Percentiles rank a stretch among this genome's conserved stretches.
Evolutionary conservation across 2,329 filamentous ascomycete species (phyloP).

Genomic region (Dendrostoma leiphaemia): DNA sequence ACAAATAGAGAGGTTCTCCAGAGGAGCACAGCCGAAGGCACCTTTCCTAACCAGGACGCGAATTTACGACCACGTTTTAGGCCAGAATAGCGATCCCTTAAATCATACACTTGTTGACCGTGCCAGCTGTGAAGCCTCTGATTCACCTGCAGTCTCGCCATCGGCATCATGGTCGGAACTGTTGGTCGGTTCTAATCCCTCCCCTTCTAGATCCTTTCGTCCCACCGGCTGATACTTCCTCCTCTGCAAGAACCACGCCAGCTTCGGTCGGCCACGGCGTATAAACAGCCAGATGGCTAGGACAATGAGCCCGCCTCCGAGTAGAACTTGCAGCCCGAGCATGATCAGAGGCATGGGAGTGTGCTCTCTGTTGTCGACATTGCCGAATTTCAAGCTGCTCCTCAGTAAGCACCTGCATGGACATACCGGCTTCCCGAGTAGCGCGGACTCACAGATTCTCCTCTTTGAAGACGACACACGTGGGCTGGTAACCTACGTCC

Average conservation of each 20-base stretch:
- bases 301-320: not conserved
- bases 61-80: too few relatives aligned
- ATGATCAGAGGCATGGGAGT: not conserved
- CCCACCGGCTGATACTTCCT: not conserved
- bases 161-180: not conserved
- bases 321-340: not conserved
- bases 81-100: too few relatives aligned
- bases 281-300: not conserved
- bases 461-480: conserved; percentile 41
- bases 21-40: too few relatives aligned
- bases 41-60: too few relatives aligned
- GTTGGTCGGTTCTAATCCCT: not conserved
- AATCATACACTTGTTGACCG: not conserved
- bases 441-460: not conserved
- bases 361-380: not conserved
- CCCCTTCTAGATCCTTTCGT: not conserved
- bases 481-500: conserved; percentile 43
- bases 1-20: too few relatives aligned
- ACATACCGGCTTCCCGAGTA: not conserved
- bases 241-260: not conserved
- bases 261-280: not conserved
- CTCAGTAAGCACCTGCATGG: not conserved
- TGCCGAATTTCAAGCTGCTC: not conserved
- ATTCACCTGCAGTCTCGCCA: not conserved
- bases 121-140: not conserved